Base-by-base conservation (phyloP, 805 yeast genomes). In the Yamadazyma olivae region DNA sequence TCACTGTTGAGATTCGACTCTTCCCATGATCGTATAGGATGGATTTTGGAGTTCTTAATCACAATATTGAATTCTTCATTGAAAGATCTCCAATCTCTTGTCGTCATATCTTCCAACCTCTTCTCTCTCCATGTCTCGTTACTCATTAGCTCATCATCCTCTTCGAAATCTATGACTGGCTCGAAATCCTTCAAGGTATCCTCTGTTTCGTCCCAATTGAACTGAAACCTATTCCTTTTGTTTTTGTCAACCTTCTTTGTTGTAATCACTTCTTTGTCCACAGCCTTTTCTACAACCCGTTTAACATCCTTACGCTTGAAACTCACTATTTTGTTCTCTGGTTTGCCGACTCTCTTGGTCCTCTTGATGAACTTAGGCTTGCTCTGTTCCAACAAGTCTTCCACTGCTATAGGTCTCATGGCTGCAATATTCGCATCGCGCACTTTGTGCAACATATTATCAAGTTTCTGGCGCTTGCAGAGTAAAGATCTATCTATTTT, bases 81-180 rank as follows among this genome's bases (percentile, higher is more conserved):
- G 56, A 91, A 67, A 22, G 88, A 81, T 39, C 96, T 70, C 98
- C 98, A 91, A 56, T 93, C 98, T 44, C 97, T 68, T 0, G 70
- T 64, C 0, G 76, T 75, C 98, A 91, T 89, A 27, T 75, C 70
- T 0, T 57, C 57, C 2, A 79, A 57, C 0, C 73, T 55, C 50
- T 91, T 93, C 27, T 77, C 70, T 0, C 77, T 60, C 98, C 98
- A 93, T 38, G 71, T 80, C 46, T 36, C 6, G 14, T 31, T 31
- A 50, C 21, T 37, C 36, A 26, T 32, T 10, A 26, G 7, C n/a
- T 27, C 35, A 40, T 49, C 44, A 14, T 29, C 31, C 7, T 37
- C 39, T n/a, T 48, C 46, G 6, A 36, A 22, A 5, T 39, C 47
- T 21, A 45, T 29, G 14, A 71, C 53, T 0, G 81, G 78, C 33